Evolutionary conservation across 2,329 filamentous ascomycete species (phyloP).

Genomic region (Ceratocystis alfenasii): DNA sequence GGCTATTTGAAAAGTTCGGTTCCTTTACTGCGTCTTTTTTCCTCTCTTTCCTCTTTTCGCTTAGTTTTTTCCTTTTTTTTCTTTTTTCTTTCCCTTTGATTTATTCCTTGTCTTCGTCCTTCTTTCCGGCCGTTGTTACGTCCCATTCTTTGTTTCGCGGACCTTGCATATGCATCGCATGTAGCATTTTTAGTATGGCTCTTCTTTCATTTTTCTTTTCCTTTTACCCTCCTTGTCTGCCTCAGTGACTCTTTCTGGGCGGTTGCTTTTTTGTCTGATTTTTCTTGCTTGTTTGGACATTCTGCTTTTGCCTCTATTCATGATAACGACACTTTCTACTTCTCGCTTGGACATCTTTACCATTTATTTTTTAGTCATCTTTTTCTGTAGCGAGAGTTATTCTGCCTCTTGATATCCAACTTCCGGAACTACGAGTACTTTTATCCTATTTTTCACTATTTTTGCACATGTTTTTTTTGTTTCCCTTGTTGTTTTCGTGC

Average conservation of each 20-base stretch:
- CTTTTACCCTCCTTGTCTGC: not conserved
- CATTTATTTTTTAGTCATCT: conserved; percentile 18
- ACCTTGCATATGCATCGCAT: conserved; percentile 14
- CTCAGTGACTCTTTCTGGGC: not conserved
- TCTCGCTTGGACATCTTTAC: conserved; percentile 15
- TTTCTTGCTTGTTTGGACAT: not conserved
- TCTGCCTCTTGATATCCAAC: conserved; percentile 4
- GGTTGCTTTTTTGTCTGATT: not conserved
- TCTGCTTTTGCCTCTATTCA: not conserved
- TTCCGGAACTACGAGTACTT: not conserved
- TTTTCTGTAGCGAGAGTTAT: conserved; percentile 6
- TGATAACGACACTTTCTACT: conserved; percentile 7
- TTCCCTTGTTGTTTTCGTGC: conserved; percentile 9
- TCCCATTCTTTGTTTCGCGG: not conserved
- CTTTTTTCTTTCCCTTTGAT: conserved; percentile 1
- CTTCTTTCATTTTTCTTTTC: not conserved
- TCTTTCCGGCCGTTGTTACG: not conserved
- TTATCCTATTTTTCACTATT: not conserved
- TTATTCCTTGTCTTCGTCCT: not conserved
- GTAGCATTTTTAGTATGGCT: conserved; percentile 1
- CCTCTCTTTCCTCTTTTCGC: conserved; percentile 7
- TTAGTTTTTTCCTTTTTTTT: not conserved
- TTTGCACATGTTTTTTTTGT: not conserved
- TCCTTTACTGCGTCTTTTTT: not conserved
- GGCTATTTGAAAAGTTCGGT: not conserved